Evolutionary conservation across 1,284 basidiomycete species (phyloP).

Genomic region (Ceratobasidium sp.): DNA sequence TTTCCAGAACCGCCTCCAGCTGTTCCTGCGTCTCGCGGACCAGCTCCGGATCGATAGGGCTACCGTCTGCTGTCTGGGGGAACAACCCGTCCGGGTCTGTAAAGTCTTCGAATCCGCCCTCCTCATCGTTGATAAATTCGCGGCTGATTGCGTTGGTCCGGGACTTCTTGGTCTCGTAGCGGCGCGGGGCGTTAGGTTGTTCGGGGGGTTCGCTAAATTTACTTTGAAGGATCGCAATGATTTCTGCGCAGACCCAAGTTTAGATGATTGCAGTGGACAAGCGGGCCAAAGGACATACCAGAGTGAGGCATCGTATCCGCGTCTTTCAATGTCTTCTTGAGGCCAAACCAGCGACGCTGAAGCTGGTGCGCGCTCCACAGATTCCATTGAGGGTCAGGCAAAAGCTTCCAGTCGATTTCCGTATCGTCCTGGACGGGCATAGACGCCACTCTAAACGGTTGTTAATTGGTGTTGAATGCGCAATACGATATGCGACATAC

Average conservation of each 20-base stretch:
- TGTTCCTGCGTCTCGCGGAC: constrained; percentile 42
- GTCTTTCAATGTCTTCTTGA: constrained; percentile 80
- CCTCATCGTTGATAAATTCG: constrained; percentile 40
- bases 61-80: constrained; percentile 19
- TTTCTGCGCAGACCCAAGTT: constrained; percentile 62
- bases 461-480: neutral
- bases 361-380: constrained; percentile 82
- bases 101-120: constrained; percentile 37
- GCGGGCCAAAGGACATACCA: constrained; percentile 61
- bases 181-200: constrained; percentile 37
- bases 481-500: constrained; percentile 60
- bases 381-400: constrained; percentile 80
- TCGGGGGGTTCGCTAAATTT: constrained; percentile 39
- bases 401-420: constrained; percentile 85
- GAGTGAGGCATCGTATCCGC: constrained; percentile 80
- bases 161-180: constrained; percentile 39
- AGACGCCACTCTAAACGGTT: constrained; percentile 70
- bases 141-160: constrained; percentile 31
- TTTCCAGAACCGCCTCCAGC: constrained; percentile 42
- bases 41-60: constrained; percentile 29
- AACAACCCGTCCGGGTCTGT: constrained; percentile 23
- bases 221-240: constrained; percentile 75
- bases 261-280: constrained; percentile 22
- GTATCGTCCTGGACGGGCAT: constrained; percentile 79
- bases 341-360: constrained; percentile 79